Conservation (phyloP, 179 eudicot species). For the Patellifolia procumbens region DNA sequence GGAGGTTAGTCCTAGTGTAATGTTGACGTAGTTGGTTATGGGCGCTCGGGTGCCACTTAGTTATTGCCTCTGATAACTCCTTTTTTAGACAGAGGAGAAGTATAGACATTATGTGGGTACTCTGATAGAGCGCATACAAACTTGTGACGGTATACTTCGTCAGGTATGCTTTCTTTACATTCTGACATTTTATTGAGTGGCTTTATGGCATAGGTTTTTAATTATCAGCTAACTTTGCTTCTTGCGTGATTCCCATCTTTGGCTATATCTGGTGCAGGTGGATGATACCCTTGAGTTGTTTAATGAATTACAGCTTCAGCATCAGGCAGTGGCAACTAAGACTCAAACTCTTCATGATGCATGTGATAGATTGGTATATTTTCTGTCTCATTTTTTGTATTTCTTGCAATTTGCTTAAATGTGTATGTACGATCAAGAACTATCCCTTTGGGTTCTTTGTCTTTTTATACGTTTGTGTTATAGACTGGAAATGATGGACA, state of each 20-base stretch:
- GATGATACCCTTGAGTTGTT: slow-evolving; percentile 94
- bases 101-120: slow-evolving; percentile 88
- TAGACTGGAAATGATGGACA: too few relatives aligned
- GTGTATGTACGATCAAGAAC: not conserved
- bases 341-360: slow-evolving; percentile 98
- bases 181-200: slow-evolving; percentile 8
- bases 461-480: too few relatives aligned
- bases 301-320: slow-evolving; percentile 86
- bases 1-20: slow-evolving; percentile 60
- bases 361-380: slow-evolving; percentile 86
- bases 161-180: slow-evolving; percentile 49
- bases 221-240: slow-evolving; percentile 15
- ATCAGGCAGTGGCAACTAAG: slow-evolving; percentile 94
- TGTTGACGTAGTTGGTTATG: slow-evolving; percentile 12
- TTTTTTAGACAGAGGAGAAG: slow-evolving; percentile 91
- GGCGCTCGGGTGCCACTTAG: slow-evolving; percentile 12
- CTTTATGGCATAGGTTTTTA: not conserved
- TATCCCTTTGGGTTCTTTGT: not conserved
- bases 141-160: slow-evolving; percentile 81
- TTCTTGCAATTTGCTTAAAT: not conserved
- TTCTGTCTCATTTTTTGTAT: slow-evolving; percentile 6
- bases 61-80: slow-evolving; percentile 32
- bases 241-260: slow-evolving; percentile 17
- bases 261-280: slow-evolving; percentile 56
- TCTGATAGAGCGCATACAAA: slow-evolving; percentile 81